These are phyloP conservation scores for Micromonas commoda DNA, from an alignment of 139 green algal species.

Conservation along the genomic window DNA sequence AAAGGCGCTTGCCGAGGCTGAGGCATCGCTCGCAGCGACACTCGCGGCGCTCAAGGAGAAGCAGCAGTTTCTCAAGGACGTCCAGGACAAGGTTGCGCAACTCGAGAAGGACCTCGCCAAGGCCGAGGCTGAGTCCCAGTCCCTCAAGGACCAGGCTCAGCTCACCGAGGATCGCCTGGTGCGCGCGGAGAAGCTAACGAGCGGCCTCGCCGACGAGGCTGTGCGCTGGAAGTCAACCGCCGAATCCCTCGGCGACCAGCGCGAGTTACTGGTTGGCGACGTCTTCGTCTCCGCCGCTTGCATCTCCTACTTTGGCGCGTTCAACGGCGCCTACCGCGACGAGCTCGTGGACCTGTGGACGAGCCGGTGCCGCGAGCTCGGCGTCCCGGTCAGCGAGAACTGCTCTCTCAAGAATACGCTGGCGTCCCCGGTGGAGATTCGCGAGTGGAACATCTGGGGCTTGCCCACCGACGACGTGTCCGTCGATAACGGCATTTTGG, in stretches of 20 bases:
- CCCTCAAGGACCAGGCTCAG: conserved; percentile 62
- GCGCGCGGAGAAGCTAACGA: conserved; percentile 69
- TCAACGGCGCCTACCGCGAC: conserved; percentile 66
- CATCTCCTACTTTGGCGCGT: conserved; percentile 75
- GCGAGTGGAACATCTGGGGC: conserved; percentile 71
- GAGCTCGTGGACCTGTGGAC: conserved; percentile 58
- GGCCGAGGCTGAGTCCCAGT: conserved; percentile 59
- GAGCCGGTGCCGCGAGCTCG: conserved; percentile 40
- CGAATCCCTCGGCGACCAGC: conserved; percentile 47
- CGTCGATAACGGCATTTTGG: conserved; percentile 74
- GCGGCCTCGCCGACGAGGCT: conserved; percentile 63
- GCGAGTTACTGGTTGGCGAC: conserved; percentile 60
- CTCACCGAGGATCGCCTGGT: conserved; percentile 58
- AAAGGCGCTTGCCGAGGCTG: conserved; percentile 53
- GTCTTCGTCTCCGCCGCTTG: conserved; percentile 64
- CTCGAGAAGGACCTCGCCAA: conserved; percentile 53
- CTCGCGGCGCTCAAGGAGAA: conserved; percentile 67
- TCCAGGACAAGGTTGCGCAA: conserved; percentile 50
- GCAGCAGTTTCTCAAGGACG: conserved; percentile 54
- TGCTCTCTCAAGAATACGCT: conserved; percentile 54
- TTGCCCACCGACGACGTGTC: conserved; percentile 69
- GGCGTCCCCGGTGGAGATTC: conserved; percentile 58
- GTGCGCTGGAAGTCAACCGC: conserved; percentile 64
- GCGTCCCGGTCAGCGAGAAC: conserved; percentile 52
- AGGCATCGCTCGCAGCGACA: conserved; percentile 52